Evolutionary conservation across 306 rosid species (phyloP), one percentile per base, ranked within the genome.

Genomic region (Lathyrus sativus): DNA sequence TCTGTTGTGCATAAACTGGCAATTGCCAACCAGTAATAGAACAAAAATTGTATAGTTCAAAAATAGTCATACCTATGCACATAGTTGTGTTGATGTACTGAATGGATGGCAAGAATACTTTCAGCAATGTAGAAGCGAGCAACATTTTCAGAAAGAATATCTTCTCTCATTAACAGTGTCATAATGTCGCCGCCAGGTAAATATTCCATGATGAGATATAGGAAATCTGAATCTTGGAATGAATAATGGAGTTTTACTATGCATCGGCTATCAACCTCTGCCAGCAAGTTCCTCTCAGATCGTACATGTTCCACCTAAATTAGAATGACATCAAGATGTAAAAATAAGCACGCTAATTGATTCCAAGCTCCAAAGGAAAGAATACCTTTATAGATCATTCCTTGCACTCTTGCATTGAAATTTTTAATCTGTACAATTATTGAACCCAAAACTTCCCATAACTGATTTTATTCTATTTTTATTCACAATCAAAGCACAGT

Each of bases 211-310:
- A 95, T 95, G 68, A 95, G 99, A 82, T 95, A 95, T 53, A 95
- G 77, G 84, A 84, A 95, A 68, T 95, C 97, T 1, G 96, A 83
- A 84, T 90, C 97, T 88, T 95, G 99, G 83, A 95, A 95, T 29
- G 99, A 95, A 84, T 90, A 95, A 67, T 81, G 86, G 49, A 95
- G 97, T 74, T 90, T 77, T n/a, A 95, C 99, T 67, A 95, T 95
- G 90, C 95, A 95, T 73, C 97, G 86, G 80, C 99, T 95, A 85
- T 95, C 99, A 78, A 95, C 99, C 89, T 95, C 99, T 11, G 96
- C 99, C 68, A 95, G 91, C 82, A 95, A 88, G 85, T 95, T 95
- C 85, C 99, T 90, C 88, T 95, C 99, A 12, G 99, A 95, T 53
- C 99, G 88, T 65, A 90, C 99, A 81, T 95, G 99, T 81, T 95